Percentiles rank a stretch among this genome's conserved stretches.
These are phyloP conservation scores for Eucalyptus cladocalyx DNA, from an alignment of 345 rosid species.

Conservation along the genomic window DNA sequence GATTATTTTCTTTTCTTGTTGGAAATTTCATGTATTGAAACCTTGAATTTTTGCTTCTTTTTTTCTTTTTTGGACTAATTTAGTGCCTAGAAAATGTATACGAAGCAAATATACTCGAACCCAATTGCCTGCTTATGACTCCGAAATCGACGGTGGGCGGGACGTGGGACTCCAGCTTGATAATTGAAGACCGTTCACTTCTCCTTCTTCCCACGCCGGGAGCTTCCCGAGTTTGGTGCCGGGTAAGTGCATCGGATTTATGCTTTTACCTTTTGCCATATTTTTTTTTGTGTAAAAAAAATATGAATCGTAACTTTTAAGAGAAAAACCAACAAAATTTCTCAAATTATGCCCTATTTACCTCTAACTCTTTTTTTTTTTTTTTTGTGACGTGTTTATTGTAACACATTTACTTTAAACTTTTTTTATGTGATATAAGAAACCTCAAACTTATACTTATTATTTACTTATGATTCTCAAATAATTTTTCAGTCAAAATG, in stretches of 20 bases:
- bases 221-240: neutral
- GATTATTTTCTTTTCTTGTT: neutral
- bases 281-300: too few relatives aligned
- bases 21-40: neutral
- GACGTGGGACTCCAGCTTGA: neutral
- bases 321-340: fast-evolving
- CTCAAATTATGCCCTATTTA: too few relatives aligned
- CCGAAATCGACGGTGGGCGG: neutral
- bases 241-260: neutral
- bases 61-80: neutral
- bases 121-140: neutral
- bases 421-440: too few relatives aligned
- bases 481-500: too few relatives aligned
- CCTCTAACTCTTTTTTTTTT: fast-evolving
- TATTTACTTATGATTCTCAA: too few relatives aligned
- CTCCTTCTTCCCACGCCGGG: conserved; percentile 8
- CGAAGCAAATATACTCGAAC: conserved; percentile 3
- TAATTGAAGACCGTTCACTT: conserved; percentile 14
- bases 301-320: too few relatives aligned
- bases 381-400: too few relatives aligned
- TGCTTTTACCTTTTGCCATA: neutral
- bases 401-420: fast-evolving
- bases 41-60: neutral
- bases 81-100: neutral
- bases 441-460: too few relatives aligned